Evolutionary conservation across 2,329 filamentous ascomycete species (phyloP), one percentile per base, ranked within the genome.

Genomic region (Colletotrichum sp.): DNA sequence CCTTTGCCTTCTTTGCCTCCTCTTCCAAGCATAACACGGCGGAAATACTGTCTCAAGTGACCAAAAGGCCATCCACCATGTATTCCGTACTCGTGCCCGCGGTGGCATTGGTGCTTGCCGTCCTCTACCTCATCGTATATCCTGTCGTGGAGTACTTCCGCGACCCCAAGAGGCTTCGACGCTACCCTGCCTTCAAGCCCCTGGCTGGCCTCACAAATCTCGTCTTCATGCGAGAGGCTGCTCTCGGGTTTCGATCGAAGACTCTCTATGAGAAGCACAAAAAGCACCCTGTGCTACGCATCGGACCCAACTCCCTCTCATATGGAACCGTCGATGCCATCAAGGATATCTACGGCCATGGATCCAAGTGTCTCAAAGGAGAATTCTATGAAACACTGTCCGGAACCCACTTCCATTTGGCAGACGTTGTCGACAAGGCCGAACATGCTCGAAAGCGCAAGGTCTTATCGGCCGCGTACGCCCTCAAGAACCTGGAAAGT

Each of bases 391-490:
- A 82, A 10, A 79, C 85, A 28, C 82, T 85, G 1, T 82, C 88
- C 1, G 88, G 88, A 3, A 84, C 85, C 0, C 89, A 90, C 79
- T 87, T 82, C 76, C 86, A 90, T 69, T 85, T 91, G 4, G 87
- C 88, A 24, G 89, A 90, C 78, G 87, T 89, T 4, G 79, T 88
- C 10, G 87, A 90, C 78, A 89, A 88, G 80, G 78, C 82, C 9
- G 88, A 90, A 7, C 89, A 91, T 75, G 83, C 86, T 3, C 83
- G 86, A 13, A 90, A 90, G 79, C 85, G 89, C 26, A 87, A 87
- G 71, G 83, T 89, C 2, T 79, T 91, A 2, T 87, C 88, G 3
- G 84, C 85, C 0, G 89, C 89, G 1, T 90, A 89, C 71, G 88
- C 89, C 0, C 79, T 89, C 63, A 88, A 89, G 81, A 90, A 90